These are phyloP conservation scores for Kuraishia piskuri DNA, from an alignment of 805 yeast species.

Conservation along the genomic window DNA sequence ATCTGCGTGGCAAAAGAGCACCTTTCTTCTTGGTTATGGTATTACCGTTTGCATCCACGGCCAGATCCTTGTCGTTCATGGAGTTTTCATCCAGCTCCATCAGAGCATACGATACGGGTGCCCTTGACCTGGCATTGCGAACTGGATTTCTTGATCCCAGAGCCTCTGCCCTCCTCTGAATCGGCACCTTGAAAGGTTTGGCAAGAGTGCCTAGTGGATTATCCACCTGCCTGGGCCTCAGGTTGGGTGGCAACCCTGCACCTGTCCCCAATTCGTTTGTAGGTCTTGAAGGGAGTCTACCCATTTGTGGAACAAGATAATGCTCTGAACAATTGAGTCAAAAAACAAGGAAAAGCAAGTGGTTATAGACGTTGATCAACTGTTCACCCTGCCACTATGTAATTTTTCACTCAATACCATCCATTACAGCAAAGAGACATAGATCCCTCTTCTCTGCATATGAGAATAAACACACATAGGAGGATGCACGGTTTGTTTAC, in stretches of 20 bases:
- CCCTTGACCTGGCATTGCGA: conserved; percentile 20
- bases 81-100: conserved; percentile 18
- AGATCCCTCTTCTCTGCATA: neutral
- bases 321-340: neutral
- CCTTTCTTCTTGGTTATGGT: conserved; percentile 33
- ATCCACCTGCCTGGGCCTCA: conserved; percentile 43
- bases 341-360: too few relatives aligned
- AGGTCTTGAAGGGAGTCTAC: conserved; percentile 30
- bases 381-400: too few relatives aligned
- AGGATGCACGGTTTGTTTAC: neutral
- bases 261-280: conserved; percentile 55
- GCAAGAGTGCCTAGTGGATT: conserved; percentile 46
- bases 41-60: conserved; percentile 21
- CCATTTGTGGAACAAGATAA: conserved; percentile 4
- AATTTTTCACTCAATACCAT: too few relatives aligned
- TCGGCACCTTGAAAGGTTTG: conserved; percentile 66
- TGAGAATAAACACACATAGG: neutral
- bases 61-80: conserved; percentile 25
- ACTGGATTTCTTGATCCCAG: conserved; percentile 12
- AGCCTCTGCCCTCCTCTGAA: conserved; percentile 20
- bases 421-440: neutral
- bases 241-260: conserved; percentile 52
- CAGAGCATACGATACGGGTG: conserved; percentile 33
- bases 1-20: conserved; percentile 52
- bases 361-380: too few relatives aligned